Base-by-base conservation (phyloP, 176 grass and related monocot species). In the Ensete glaucum region DNA sequence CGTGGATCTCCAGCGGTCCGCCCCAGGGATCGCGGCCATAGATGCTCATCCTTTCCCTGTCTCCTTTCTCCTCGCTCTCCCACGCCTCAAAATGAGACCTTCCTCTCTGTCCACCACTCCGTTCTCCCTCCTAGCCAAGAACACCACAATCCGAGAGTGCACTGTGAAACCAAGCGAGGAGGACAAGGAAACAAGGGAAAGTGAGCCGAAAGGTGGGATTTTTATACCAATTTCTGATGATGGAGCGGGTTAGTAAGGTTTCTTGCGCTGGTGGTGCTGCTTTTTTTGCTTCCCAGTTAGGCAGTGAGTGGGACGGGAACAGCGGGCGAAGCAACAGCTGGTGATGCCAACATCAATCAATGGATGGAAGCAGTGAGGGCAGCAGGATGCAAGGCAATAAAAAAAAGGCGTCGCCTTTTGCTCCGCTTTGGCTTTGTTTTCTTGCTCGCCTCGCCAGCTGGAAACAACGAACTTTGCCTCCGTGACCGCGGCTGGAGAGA, bases 11-110 rank as follows among this genome's bases (percentile, higher is more conserved):
- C 71, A 73, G 71, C 52, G 71, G 71, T 20, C 71, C 71, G 22
- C 71, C 71, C 71, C 71, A 73, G 43, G 71, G 71, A 54, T 73
- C 71, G 1, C 71, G 50, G 16, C 50, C 71, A 52, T 73, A 73
- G 50, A 73, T 73, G 1, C 52, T 73, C 71, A 73, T 73, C 52
- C 21, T 26, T 11, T 50, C 71, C 24, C 22, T 17, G 16, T 43
- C 34, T 43, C 25, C 24, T 14, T 11, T 29, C 14, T 58, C 54
- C 9, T 12, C 19, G 17, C 13, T 52, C 13, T 25, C 64, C 69
- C 69, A 17, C 69, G 12, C 43, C 69, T 72, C n/a, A 64, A 64
- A 19, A 19, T 22, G 19, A 19, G 20, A 64, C 58, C 58, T 62
- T 62, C 3, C 20, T 19, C 20, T 22, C 11, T 3, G n/a, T 64